Evolutionary conservation across 768 basidiomycete species (phyloP).

Genomic region (Rhodotorula sphaerocarpa): DNA sequence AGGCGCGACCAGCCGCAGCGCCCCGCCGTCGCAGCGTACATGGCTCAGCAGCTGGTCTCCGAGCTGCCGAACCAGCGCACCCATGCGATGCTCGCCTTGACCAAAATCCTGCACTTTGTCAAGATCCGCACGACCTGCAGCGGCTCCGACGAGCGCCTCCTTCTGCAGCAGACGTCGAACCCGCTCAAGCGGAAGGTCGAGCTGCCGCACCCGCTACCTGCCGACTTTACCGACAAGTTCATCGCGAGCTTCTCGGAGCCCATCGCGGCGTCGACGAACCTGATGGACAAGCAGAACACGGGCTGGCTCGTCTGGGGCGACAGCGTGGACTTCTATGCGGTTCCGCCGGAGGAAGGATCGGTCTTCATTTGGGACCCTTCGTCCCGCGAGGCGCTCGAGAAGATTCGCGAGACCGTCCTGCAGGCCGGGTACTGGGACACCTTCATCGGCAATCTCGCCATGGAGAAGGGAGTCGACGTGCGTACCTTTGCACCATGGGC

Average conservation of each 20-base stretch:
- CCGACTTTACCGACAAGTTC: slow-evolving; percentile 52
- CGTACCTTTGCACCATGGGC: neutral
- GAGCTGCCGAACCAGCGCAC: slow-evolving; percentile 36
- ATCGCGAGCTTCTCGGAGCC: slow-evolving; percentile 54
- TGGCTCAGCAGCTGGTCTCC: slow-evolving; percentile 35
- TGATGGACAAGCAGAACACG: slow-evolving; percentile 42
- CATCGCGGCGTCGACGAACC: slow-evolving; percentile 41
- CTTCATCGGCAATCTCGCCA: slow-evolving; percentile 32
- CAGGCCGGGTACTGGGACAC: slow-evolving; percentile 35
- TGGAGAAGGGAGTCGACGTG: slow-evolving; percentile 37
- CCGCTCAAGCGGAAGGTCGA: slow-evolving; percentile 54
- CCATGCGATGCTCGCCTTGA: slow-evolving; percentile 52
- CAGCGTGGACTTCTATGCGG: slow-evolving; percentile 38
- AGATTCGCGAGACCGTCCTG: slow-evolving; percentile 21
- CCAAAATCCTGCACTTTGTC: slow-evolving; percentile 67
- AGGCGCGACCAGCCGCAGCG: slow-evolving; percentile 51
- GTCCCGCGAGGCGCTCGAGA: slow-evolving; percentile 19
- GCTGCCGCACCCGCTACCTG: slow-evolving; percentile 40
- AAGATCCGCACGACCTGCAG: slow-evolving; percentile 67
- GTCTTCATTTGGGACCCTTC: slow-evolving; percentile 31
- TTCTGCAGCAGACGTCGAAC: slow-evolving; percentile 57
- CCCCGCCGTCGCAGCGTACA: slow-evolving; percentile 27
- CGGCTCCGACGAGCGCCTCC: slow-evolving; percentile 53
- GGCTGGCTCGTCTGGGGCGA: slow-evolving; percentile 48
- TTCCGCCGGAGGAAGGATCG: slow-evolving; percentile 18